Evolutionary conservation across 1,284 basidiomycete species (phyloP), one percentile per base, ranked within the genome.

Genomic region (Pyrrhoderma noxium): DNA sequence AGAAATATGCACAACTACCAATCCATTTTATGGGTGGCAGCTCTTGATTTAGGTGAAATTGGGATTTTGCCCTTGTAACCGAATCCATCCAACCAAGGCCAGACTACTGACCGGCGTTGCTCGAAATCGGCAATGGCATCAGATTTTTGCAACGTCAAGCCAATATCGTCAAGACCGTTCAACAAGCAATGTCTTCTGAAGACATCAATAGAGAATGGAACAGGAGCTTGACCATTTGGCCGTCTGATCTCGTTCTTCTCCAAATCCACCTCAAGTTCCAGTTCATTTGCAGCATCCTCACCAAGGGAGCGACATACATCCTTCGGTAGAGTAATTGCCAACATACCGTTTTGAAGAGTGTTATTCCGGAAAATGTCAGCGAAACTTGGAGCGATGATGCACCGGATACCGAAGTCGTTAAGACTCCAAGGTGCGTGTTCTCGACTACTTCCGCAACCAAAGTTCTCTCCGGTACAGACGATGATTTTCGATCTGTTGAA

Each of bases 351-450:
- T 69, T 96, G 94, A 86, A 94, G 91, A 57, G 87, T 81, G 68
- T 94, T 93, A 67, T 80, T 93, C 58, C 78, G 77, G 82, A 95
- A 95, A 62, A 97, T 97, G 61, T 97, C 94, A 36, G 90, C 93
- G 63, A 95, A 95, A 62, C 88, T 93, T 2, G 91, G 92, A 0
- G 93, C 91, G 64, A 97, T 93, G 60, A 97, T 74, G 65, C 88
- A 90, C 53, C 87, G 80, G 63, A 97, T 95, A 25, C 93, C 93
- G 65, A 96, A 97, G 69, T 97, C 92, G 62, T 93, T 90, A 79
- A 97, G 73, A 65, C 93, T 93, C 93, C 93, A 97, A 1, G 93
- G 92, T 13, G 93, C 93, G 64, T 97, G 94, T 67, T 97, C 94
- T 58, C 89, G 85, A 64, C 86, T 94, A 66, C 85, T 93, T 34